Conservation (phyloP, 768 basidiomycete genomes). For the Sarcodon sp. region DNA sequence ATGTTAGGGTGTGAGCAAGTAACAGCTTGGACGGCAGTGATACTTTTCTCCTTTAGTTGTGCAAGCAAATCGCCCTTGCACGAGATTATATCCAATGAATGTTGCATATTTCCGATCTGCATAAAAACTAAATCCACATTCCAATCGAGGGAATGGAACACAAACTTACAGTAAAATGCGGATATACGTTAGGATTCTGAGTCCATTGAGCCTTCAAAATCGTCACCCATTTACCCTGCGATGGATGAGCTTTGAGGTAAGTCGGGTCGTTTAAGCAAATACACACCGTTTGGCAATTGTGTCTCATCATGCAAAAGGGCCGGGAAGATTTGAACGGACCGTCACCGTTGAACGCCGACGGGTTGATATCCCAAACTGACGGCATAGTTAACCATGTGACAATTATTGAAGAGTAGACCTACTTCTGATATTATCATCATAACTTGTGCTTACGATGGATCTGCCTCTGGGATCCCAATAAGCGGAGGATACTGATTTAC, state of each 20-base stretch:
- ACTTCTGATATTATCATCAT: conserved; percentile 70
- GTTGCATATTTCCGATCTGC: conserved; percentile 71
- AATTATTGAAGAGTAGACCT: conserved; percentile 14
- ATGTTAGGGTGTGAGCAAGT: conserved; percentile 73
- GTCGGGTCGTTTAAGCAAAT: background rate
- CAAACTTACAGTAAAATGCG: conserved; percentile 63
- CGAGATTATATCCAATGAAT: conserved; percentile 62
- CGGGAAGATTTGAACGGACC: conserved; percentile 44
- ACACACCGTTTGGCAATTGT: conserved; percentile 74
- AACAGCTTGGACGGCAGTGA: conserved; percentile 83
- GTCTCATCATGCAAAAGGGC: conserved; percentile 49
- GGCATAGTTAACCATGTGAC: background rate
- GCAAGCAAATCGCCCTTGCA: conserved; percentile 67
- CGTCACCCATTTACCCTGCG: conserved; percentile 73
- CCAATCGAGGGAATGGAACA: background rate
- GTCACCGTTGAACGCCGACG: conserved; percentile 31
- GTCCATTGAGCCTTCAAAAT: conserved; percentile 69
- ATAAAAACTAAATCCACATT: background rate
- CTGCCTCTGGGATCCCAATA: conserved; percentile 81
- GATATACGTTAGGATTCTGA: conserved; percentile 65
- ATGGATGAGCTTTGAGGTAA: background rate
- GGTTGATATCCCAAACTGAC: conserved; percentile 67
- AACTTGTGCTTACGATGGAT: conserved; percentile 72
- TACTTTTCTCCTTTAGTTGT: conserved; percentile 52
- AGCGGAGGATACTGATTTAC: conserved; percentile 70